Base-by-base conservation (phyloP, 805 yeast species). In the Candida lessepsii region DNA sequence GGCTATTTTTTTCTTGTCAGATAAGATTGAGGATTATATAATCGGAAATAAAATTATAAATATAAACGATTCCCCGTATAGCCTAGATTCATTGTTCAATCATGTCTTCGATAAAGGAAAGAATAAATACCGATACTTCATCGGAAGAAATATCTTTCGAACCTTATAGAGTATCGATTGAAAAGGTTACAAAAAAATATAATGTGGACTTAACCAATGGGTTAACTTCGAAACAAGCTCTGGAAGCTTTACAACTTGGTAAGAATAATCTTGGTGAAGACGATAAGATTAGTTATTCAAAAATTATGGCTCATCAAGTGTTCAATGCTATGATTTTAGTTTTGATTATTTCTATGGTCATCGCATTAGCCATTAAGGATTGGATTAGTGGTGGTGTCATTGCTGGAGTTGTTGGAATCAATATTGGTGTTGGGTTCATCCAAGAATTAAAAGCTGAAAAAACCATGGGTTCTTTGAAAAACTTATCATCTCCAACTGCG, bases 361-460 rank as follows among this genome's bases (percentile, higher is more conserved):
- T 64, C 41, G 68, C 70, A 8, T 52, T 64, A 27, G 67, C 67
- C 14, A 61, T 64, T 38, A 56, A 52, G 37, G 70, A 64, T 48
- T 64, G 70, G 70, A 64, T 64, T 15, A 60, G 67, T 3, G 70
- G 70, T 26, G 70, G 70, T 9, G 79, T 74, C 10, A 74, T 74
- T 50, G 69, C 65, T 5, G 58, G 64, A 31, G 76, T 74, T 29
- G 66, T 74, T 4, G 53, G 64, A 4, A 57, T 74, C 25, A 74
- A 74, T 44, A 72, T 76, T 24, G 51, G 63, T 8, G 75, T 74
- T 14, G 79, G 79, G 13, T 75, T 73, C 27, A 61, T 71, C 26
- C 78, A 74, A 50, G 79, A 74, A 49, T 56, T 65, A 14, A 66
- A 71, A 35, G 79, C 79, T 9, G 79, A 74, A 48, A 60, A 69